A percentile compares a stretch with the other conserved stretches of the same genome.
These are phyloP conservation scores for Immersiella caudata DNA, from an alignment of 495 filamentous ascomycete species.

Conservation along the genomic window DNA sequence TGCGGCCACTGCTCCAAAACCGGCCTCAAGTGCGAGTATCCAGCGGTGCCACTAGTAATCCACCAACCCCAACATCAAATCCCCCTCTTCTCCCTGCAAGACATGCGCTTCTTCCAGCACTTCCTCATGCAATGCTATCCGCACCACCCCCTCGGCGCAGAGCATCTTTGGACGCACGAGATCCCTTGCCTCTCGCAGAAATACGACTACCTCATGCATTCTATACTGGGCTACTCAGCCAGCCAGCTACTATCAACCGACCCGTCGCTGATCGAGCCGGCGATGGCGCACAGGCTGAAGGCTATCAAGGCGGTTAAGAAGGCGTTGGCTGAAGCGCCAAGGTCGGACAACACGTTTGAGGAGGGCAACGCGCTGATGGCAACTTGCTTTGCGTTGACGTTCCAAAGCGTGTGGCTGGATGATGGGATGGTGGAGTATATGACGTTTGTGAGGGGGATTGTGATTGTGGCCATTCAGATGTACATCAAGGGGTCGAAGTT, in stretches of 20 bases:
- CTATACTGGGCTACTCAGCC: slow-evolving; percentile 60
- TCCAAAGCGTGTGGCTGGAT: slow-evolving; percentile 60
- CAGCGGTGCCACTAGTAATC: slow-evolving; percentile 45
- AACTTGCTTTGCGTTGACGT: slow-evolving; percentile 61
- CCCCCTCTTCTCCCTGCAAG: slow-evolving; percentile 56
- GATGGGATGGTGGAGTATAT: slow-evolving; percentile 66
- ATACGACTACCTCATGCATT: slow-evolving; percentile 61
- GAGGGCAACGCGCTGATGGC: slow-evolving; percentile 57
- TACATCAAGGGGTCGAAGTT: slow-evolving; percentile 45
- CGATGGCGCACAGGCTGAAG: slow-evolving; percentile 58
- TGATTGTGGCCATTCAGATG: slow-evolving; percentile 57
- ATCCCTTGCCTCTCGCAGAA: slow-evolving; percentile 60
- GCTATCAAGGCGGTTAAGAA: slow-evolving; percentile 58
- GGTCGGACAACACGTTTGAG: slow-evolving; percentile 35
- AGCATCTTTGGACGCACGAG: slow-evolving; percentile 60
- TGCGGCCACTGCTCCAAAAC: slow-evolving; percentile 63
- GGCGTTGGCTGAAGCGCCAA: slow-evolving; percentile 43
- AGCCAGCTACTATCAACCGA: slow-evolving; percentile 52
- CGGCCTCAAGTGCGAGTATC: slow-evolving; percentile 62
- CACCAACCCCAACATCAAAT: slow-evolving; percentile 49
- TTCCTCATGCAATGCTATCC: slow-evolving; percentile 61
- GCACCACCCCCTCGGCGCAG: slow-evolving; percentile 61
- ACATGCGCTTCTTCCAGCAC: slow-evolving; percentile 67
- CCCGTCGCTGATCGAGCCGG: slow-evolving; percentile 37
- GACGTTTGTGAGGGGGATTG: slow-evolving; percentile 62